Percentiles rank a stretch among this genome's conserved stretches.
Evolutionary conservation across 805 yeast genomes (phyloP).

Genomic region (Metschnikowia arizonensis): DNA sequence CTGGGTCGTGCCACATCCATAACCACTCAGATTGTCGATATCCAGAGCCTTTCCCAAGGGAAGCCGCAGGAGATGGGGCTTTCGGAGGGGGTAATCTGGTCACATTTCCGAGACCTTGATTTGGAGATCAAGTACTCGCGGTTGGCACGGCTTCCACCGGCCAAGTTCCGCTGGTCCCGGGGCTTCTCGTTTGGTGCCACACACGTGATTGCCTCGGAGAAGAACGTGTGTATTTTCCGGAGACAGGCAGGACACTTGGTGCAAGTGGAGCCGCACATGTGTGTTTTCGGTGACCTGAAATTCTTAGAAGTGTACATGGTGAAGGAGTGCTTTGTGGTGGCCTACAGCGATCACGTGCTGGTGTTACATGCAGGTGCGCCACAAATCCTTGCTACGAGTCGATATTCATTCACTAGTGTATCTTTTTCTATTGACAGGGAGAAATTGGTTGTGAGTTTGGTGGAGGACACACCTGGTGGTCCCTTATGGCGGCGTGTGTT

Average conservation of each 20-base stretch:
- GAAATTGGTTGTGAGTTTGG: conserved; percentile 5
- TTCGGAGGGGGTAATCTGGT: conserved; percentile 1
- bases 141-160: conserved; percentile 5
- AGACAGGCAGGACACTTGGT: neutral
- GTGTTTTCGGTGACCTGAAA: conserved; percentile 7
- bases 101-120: conserved; percentile 6
- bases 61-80: neutral
- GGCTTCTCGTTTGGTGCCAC: conserved; percentile 5
- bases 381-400: conserved; percentile 11
- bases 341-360: conserved; percentile 15
- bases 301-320: conserved; percentile 9
- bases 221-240: conserved; percentile 7
- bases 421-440: neutral
- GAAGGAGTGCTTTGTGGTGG: conserved; percentile 4
- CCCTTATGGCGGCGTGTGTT: conserved; percentile 11
- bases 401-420: conserved; percentile 5
- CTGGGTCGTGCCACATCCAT: conserved; percentile 2
- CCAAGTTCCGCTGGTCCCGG: conserved; percentile 8
- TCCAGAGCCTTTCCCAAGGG: neutral
- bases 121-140: conserved; percentile 3
- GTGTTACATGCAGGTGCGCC: conserved; percentile 6
- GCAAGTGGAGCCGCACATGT: neutral
- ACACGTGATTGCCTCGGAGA: conserved; percentile 11
- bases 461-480: conserved; percentile 13
- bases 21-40: neutral